Evolutionary conservation across 257 asterid genomes (phyloP), one percentile per base, ranked within the genome.

Genomic region (Thymus mandschuricus): DNA sequence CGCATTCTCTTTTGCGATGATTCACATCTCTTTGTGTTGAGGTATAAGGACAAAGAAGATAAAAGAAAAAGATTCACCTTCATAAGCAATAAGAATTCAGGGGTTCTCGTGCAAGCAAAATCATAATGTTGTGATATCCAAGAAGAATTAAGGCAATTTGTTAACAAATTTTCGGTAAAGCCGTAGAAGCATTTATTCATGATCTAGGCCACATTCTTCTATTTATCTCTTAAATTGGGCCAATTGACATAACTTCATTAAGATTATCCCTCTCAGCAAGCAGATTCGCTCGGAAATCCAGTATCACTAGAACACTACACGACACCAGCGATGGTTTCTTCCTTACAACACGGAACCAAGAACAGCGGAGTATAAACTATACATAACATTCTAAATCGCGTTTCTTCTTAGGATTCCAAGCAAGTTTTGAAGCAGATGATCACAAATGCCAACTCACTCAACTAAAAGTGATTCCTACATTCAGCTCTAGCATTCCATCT

Each of bases 41-140:
- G 64, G 54, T 67, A 15, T 52, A 41, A 69, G 44, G 21, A 30
- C 33, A 52, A n/a, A 51, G 8, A 28, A 41, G 27, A 64, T 61
- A 46, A 45, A 41, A 50, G 48, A 51, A 46, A 45, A 41, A 50
- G 48, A 51, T 52, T 52, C 65, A 54, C 49, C 57, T 61, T 61
- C 55, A 35, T 11, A 5, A 57, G 41, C 41, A 57, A 57, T 11
- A 56, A 56, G 57, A 27, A 8, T 44, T 44, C 2, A 8, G 49
- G 15, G 30, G 34, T 33, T 45, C 33, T 21, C 35, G 7, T 30
- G n/a, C 3, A 10, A 10, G 35, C 41, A 21, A 60, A 63, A 56
- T 12, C 52, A 29, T 28, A 29, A 54, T 33, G 12, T 29, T 56
- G 33, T 12, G 64, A 41, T 12, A 54, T 6, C 65, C 50, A 54